Percentiles rank a stretch among this genome's conserved stretches.
phyloP scores from a whole-genome alignment of 441 rosid species.

The Gossypium schwendimanii region DNA sequence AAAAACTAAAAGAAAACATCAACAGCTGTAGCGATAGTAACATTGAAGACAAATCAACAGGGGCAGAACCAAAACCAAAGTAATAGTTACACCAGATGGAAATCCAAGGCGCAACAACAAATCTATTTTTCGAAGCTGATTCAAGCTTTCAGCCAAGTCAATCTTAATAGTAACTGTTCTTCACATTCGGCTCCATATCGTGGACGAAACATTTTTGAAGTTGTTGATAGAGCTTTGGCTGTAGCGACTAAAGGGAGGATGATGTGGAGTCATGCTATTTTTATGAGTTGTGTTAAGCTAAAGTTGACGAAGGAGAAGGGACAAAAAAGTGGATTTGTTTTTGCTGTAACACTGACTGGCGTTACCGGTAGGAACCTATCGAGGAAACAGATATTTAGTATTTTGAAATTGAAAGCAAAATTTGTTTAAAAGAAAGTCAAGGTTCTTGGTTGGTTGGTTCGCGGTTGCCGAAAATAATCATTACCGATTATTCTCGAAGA shows the following conservation, averaged over 20 bases:
- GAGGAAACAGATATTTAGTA: conserved; percentile 58
- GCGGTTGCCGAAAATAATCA: conserved; percentile 82
- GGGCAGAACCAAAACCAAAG: conserved; percentile 9
- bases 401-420: conserved; percentile 47
- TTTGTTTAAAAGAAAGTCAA: conserved; percentile 69
- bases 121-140: conserved; percentile 69
- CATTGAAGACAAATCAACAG: background rate
- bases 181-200: conserved; percentile 42
- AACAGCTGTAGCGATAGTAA: background rate
- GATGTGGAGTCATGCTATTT: conserved; percentile 84
- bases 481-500: conserved; percentile 81
- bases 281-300: conserved; percentile 60
- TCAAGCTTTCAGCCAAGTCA: conserved; percentile 55
- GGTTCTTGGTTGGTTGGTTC: conserved; percentile 70
- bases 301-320: conserved; percentile 68
- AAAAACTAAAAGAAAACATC: conserved; percentile 60
- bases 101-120: conserved; percentile 63
- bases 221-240: conserved; percentile 70
- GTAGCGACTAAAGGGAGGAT: conserved; percentile 70
- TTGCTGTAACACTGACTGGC: conserved; percentile 1
- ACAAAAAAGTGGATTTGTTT: conserved; percentile 23
- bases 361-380: conserved; percentile 29
- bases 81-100: conserved; percentile 52
- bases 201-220: conserved; percentile 60
- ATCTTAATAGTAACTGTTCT: conserved; percentile 23